Base-by-base conservation (phyloP, 1,284 basidiomycete species). In the Malassezia japonica region DNA sequence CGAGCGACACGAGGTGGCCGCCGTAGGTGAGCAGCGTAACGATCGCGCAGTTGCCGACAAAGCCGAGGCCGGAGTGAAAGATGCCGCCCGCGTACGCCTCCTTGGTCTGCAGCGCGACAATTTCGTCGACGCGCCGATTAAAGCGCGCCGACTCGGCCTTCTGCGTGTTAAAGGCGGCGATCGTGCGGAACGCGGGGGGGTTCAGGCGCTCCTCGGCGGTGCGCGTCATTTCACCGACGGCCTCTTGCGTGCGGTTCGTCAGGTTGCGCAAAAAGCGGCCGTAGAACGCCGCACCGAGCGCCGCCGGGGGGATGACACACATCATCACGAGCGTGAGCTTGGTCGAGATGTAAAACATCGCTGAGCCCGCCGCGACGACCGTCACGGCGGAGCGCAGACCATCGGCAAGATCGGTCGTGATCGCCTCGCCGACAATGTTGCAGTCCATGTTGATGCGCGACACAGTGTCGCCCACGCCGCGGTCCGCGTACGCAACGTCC, bases 301-400 rank as follows among this genome's bases (percentile, higher is more conserved):
- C 92, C 8, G 96, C 84, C 0, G 92, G 92, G 5, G 92, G 94
- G 0, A 98, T 90, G 45, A 95, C 83, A 18, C 83, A 82, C 56
- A 96, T 80, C 92, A 96, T 96, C 55, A 96, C 78, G 41, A 87
- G 73, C 0, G 92, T 95, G 51, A 98, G 76, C 48, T 84, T 84
- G 0, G 87, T 85, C 1, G 90, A 95, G 56, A 96, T 82, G 75
- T 85, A 91, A 64, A 96, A 84, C 92, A 98, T 98, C 48, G 90
- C 87, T 34, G 86, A 86, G 58, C 95, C 88, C 85, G 66, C 60
- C 29, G 61, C 62, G 25, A 61, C 23, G 12, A 67, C 65, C 3
- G 67, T 71, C 8, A 62, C 54, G 12, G 59, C 62, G 2, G 67
- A 62, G 18, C 70, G 61, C 27, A 68, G 55, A 15, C 65, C 64